Conservation (phyloP, 2,329 filamentous ascomycete species). For the Oidium heveae region DNA sequence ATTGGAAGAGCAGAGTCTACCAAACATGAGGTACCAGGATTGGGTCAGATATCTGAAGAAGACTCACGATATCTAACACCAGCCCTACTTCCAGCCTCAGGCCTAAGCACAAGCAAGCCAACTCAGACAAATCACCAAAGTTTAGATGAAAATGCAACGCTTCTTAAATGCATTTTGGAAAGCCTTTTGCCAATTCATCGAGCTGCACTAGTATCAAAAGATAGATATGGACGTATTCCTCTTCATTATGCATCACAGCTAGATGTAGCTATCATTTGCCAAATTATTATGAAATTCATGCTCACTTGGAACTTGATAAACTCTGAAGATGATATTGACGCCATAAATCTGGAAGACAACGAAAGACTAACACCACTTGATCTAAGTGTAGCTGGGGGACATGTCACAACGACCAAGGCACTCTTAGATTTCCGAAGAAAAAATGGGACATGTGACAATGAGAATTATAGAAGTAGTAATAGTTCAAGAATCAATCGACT, state of each 20-base stretch:
- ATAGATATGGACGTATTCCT: slow-evolving; percentile 61
- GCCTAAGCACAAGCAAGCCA: slow-evolving; percentile 34
- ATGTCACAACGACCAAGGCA: slow-evolving; percentile 60
- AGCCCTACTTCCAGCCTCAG: slow-evolving; percentile 38
- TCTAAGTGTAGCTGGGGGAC: slow-evolving; percentile 74
- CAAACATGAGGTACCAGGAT: slow-evolving; percentile 12
- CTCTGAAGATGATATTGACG: slow-evolving; percentile 65
- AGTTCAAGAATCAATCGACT: slow-evolving; percentile 71
- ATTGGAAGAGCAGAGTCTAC: slow-evolving; percentile 50
- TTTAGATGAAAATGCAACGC: slow-evolving; percentile 45
- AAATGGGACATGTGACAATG: slow-evolving; percentile 22
- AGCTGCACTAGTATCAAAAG: slow-evolving; percentile 37
- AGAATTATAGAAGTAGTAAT: slow-evolving; percentile 37
- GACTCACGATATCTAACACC: slow-evolving; percentile 50
- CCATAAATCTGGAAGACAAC: slow-evolving; percentile 67
- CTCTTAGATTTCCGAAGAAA: slow-evolving; percentile 49
- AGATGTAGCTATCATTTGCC: slow-evolving; percentile 73
- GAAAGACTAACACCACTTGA: slow-evolving; percentile 83
- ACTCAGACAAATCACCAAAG: slow-evolving; percentile 42
- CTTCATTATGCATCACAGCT: slow-evolving; percentile 90
- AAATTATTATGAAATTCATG: slow-evolving; percentile 70
- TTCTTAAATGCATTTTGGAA: slow-evolving; percentile 39
- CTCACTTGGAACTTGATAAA: slow-evolving; percentile 74
- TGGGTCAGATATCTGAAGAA: slow-evolving; percentile 17
- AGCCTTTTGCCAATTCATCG: slow-evolving; percentile 43